Percentiles rank a stretch among this genome's conserved stretches.
phyloP scores from a whole-genome alignment of 768 basidiomycete genomes.

The Russula earlei region DNA sequence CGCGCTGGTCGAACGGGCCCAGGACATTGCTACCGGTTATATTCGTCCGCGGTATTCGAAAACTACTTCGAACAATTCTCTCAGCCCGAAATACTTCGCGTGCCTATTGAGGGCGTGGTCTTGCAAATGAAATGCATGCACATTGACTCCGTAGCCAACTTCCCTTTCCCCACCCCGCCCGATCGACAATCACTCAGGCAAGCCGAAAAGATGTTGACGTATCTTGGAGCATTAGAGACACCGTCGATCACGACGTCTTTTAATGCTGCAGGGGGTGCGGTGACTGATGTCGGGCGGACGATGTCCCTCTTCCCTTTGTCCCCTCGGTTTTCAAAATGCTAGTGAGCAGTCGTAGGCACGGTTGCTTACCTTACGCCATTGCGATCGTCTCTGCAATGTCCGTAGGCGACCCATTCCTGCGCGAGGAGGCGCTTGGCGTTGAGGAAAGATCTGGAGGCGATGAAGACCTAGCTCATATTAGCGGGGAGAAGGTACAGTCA shows the following conservation, averaged over 20 bases:
- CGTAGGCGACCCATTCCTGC: slow-evolving; percentile 92
- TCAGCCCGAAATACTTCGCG: slow-evolving; percentile 85
- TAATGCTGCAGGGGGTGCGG: slow-evolving; percentile 41
- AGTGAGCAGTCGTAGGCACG: slow-evolving; percentile 76
- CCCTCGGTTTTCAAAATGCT: slow-evolving; percentile 94
- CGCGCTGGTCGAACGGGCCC: slow-evolving; percentile 97
- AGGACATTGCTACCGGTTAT: slow-evolving; percentile 95
- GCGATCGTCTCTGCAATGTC: slow-evolving; percentile 84
- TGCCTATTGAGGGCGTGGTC: slow-evolving; percentile 94
- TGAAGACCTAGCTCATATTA: slow-evolving; percentile 36
- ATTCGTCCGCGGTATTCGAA: slow-evolving; percentile 92
- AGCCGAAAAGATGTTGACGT: slow-evolving; percentile 71
- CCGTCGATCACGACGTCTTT: slow-evolving; percentile 19
- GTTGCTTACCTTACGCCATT: slow-evolving; percentile 86
- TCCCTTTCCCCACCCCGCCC: slow-evolving; percentile 96
- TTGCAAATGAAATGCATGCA: slow-evolving; percentile 99
- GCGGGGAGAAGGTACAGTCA: slow-evolving; percentile 36
- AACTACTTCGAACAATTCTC: slow-evolving; percentile 84
- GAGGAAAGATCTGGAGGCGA: slow-evolving; percentile 35
- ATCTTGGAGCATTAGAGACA: slow-evolving; percentile 71
- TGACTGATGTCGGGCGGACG: slow-evolving; percentile 82
- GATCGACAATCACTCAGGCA: slow-evolving; percentile 64
- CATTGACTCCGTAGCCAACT: slow-evolving; percentile 92
- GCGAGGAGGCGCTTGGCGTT: slow-evolving; percentile 56
- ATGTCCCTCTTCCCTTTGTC: slow-evolving; percentile 94